phyloP scores from a whole-genome alignment of 176 grass and related monocot genomes.

The Rhynchospora pubera region DNA sequence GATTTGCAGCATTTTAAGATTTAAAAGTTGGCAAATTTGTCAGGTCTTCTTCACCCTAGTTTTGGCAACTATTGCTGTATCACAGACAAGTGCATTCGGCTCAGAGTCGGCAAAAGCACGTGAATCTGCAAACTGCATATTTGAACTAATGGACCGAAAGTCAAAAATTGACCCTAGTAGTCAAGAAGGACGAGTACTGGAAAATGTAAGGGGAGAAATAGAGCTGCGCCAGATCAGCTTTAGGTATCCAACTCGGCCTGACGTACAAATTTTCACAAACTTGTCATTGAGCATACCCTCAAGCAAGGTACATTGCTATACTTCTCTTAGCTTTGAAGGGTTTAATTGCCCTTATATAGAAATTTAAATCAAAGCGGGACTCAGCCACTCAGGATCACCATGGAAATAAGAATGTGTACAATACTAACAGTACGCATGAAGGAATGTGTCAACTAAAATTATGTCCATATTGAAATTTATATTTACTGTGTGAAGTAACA shows the following conservation, averaged over 20 bases:
- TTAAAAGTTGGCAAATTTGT: not conserved
- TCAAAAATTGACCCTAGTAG: constrained; percentile 29
- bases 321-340: not conserved
- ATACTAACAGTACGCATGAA: not conserved
- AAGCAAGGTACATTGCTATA: constrained; percentile 21
- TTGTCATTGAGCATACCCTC: constrained; percentile 34
- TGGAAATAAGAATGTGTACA: not conserved
- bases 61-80: constrained; percentile 35
- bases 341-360: not conserved
- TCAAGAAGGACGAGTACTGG: constrained; percentile 30
- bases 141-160: constrained; percentile 40
- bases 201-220: constrained; percentile 32
- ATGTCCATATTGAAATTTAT: no score
- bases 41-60: constrained; percentile 43
- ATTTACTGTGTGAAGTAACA: no score
- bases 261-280: constrained; percentile 40
- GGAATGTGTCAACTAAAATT: no score
- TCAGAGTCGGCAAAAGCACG: constrained; percentile 36
- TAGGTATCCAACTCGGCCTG: constrained; percentile 35
- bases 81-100: constrained; percentile 35
- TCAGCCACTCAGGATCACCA: no score
- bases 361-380: not conserved
- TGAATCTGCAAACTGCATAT: constrained; percentile 38
- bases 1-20: not conserved
- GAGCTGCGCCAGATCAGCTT: constrained; percentile 41